Evolutionary conservation across 2,329 filamentous ascomycete genomes (phyloP), one percentile per base, ranked within the genome.

Genomic region (Dothideomycetes sp.): DNA sequence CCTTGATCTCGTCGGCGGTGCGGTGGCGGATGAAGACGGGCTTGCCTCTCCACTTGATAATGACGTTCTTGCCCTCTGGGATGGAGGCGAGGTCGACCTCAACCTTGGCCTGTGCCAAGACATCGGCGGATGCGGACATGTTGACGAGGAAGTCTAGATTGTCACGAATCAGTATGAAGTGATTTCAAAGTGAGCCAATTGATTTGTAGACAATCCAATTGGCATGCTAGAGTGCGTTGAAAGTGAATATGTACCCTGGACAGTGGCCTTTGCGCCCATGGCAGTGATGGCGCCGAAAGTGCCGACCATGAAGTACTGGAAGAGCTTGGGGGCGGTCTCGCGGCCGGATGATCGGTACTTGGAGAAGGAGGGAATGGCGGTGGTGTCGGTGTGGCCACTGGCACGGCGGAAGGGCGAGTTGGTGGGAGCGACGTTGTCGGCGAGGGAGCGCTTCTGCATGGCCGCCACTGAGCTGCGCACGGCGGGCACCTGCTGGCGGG

Each of bases 21-120:
- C 91, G 86, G 81, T 98, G 91, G 66, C 91, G 88, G 78, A 98
- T 87, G 75, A 98, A 98, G 65, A 98, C 87, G 65, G 91, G 91
- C 84, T 98, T 98, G 65, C 91, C 91, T 75, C 91, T 84, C 91
- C 91, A 98, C 75, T 98, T 98, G 76, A 98, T 94, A 66, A 98
- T 93, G 64, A 98, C 91, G 73, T 98, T 98, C 84, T 96, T 98
- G 77, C 91, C 91, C 75, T 96, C 89, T 48, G 91, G 91, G 57
- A 98, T 96, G 49, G 85, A 66, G 57, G 73, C 73, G 52, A 98
- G 82, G 66, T 94, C 86, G 55, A 98, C 83, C 73, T 98, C 91
- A 55, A 98, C 91, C 81, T 98, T 98, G 66, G 91, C 91, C 80
- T 95, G 93, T 62, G 93, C 91, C 69, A 98, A 70, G 60, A 98